Evolutionary conservation across 441 rosid species (phyloP).

Genomic region (Mallotus japonicus): DNA sequence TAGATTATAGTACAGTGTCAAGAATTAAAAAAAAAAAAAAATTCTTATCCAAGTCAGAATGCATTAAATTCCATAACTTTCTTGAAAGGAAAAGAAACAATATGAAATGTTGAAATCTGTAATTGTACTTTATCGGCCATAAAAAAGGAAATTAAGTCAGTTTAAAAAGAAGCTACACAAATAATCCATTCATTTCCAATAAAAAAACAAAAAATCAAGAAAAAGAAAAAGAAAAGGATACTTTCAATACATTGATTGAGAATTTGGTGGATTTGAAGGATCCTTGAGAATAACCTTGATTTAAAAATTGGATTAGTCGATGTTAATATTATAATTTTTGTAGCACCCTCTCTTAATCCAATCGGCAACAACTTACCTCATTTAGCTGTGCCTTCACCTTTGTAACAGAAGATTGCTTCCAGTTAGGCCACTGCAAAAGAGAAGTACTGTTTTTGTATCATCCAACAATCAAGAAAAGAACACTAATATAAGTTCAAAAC

Average conservation of each 20-base stretch:
- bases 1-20: not conserved
- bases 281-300: conserved; percentile 45
- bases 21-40: too few relatives aligned
- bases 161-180: too few relatives aligned
- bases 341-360: conserved; percentile 11
- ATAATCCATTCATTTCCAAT: too few relatives aligned
- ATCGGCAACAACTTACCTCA: conserved; percentile 43
- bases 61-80: too few relatives aligned
- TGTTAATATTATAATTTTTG: conserved; percentile 20
- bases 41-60: too few relatives aligned
- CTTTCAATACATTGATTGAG: too few relatives aligned
- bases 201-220: too few relatives aligned
- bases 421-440: conserved; percentile 38
- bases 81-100: too few relatives aligned
- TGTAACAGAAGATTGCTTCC: conserved; percentile 39
- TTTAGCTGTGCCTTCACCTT: conserved; percentile 52
- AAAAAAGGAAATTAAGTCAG: too few relatives aligned
- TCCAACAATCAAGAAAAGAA: not conserved
- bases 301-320: conserved; percentile 17
- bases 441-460: not conserved
- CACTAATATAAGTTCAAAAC: not conserved
- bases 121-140: too few relatives aligned
- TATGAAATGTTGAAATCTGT: too few relatives aligned
- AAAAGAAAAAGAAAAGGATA: too few relatives aligned
- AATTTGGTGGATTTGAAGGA: conserved; percentile 40